These are phyloP conservation scores for Blastocystis sp. DNA, from an alignment of 352 stramenopile genomes.

Conservation along the genomic window DNA sequence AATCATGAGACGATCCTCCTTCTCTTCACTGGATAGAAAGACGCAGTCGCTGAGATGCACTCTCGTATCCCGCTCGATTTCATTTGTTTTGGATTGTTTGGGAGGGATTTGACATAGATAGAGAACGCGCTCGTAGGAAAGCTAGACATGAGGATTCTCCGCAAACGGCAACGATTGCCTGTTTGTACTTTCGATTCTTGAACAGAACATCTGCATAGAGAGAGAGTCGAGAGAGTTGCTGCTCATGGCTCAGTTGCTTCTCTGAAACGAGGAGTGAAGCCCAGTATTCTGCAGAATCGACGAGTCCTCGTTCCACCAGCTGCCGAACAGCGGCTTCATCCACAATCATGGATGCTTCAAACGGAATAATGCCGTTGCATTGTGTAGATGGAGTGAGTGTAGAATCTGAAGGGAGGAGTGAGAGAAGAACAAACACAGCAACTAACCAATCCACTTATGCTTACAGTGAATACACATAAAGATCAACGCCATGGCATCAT, in stretches of 20 bases:
- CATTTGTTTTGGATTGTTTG: neutral
- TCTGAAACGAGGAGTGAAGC: conserved; percentile 15
- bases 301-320: conserved; percentile 4
- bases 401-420: neutral
- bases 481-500: conserved; percentile 69
- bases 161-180: neutral
- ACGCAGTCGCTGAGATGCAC: conserved; percentile 51
- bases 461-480: conserved; percentile 69
- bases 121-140: conserved; percentile 9
- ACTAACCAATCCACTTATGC: conserved; percentile 66
- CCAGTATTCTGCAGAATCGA: conserved; percentile 59
- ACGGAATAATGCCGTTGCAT: too few relatives aligned
- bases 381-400: neutral
- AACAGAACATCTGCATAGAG: conserved; percentile 31
- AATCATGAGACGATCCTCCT: conserved; percentile 30
- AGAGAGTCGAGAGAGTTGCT: neutral
- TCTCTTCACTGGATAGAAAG: conserved; percentile 9
- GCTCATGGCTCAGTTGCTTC: neutral
- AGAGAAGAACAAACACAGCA: conserved; percentile 23
- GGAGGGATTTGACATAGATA: neutral
- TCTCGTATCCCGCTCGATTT: neutral
- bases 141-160: neutral
- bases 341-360: neutral
- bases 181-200: neutral
- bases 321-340: neutral